Percentiles rank a stretch among this genome's conserved stretches.
These are phyloP conservation scores for Xerocomellus amylosporus DNA, from an alignment of 768 basidiomycete species.

Conservation along the genomic window DNA sequence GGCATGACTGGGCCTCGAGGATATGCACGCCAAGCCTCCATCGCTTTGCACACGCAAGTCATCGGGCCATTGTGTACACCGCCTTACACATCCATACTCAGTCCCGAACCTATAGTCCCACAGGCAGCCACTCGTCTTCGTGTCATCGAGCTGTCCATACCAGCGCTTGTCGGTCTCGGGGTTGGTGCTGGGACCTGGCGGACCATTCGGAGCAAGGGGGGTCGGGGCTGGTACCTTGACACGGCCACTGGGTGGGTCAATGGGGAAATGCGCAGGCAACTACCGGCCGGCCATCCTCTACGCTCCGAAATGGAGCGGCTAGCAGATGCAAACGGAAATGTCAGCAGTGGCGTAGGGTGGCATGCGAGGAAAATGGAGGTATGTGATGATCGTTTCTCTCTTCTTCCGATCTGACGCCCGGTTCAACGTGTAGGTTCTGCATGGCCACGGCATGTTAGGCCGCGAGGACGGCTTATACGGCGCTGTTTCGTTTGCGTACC, in stretches of 20 bases:
- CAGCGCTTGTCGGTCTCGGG: conserved; percentile 69
- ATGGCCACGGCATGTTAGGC: conserved; percentile 87
- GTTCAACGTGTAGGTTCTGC: conserved; percentile 55
- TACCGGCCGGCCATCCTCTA: conserved; percentile 61
- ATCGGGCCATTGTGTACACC: conserved; percentile 78
- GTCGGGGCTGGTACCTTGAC: conserved; percentile 94
- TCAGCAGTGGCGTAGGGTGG: conserved; percentile 92
- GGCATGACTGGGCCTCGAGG: conserved; percentile 30
- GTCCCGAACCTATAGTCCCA: conserved; percentile 29
- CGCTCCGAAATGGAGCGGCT: conserved; percentile 69
- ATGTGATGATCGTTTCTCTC: conserved; percentile 26
- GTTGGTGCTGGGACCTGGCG: conserved; percentile 84
- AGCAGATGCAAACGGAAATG: conserved; percentile 80
- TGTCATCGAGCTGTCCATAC: conserved; percentile 80
- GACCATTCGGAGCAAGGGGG: conserved; percentile 87
- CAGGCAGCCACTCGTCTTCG: conserved; percentile 67
- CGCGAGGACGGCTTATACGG: conserved; percentile 93
- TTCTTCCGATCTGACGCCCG: not conserved
- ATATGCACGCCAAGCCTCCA: conserved; percentile 65
- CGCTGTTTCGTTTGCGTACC: conserved; percentile 92
- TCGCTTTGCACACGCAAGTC: conserved; percentile 72
- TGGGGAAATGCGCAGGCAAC: conserved; percentile 55
- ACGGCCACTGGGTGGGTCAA: conserved; percentile 76
- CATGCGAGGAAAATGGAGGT: conserved; percentile 97
- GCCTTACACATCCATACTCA: conserved; percentile 65